Evolutionary conservation across 1,284 basidiomycete species (phyloP).

Genomic region (Melampsora larici-populina): DNA sequence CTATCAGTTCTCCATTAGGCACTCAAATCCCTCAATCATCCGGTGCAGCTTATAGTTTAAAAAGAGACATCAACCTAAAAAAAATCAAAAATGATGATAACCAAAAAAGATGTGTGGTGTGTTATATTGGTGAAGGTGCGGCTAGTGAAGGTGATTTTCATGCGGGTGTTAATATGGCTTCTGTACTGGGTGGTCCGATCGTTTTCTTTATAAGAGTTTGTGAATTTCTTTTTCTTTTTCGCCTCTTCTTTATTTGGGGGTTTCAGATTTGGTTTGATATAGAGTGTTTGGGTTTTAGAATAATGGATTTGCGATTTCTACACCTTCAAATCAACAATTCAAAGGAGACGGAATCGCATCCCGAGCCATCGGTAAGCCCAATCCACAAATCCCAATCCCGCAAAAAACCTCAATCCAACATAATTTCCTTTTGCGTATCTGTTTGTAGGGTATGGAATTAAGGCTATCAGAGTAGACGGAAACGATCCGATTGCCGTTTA

Average conservation of each 20-base stretch:
- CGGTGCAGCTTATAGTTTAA: slow-evolving; percentile 83
- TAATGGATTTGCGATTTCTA: slow-evolving; percentile 92
- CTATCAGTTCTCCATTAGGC: slow-evolving; percentile 87
- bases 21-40: slow-evolving; percentile 96
- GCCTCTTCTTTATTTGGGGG: slow-evolving; percentile 54
- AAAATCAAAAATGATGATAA: too few species aligned
- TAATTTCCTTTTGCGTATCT: not conserved
- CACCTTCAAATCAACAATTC: slow-evolving; percentile 83
- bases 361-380: slow-evolving; percentile 65
- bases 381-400: too few species aligned
- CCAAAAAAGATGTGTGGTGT: slow-evolving; percentile 65
- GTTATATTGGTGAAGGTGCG: slow-evolving; percentile 77
- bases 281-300: slow-evolving; percentile 64
- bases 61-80: slow-evolving; percentile 66
- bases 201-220: slow-evolving; percentile 47
- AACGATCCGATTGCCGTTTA: slow-evolving; percentile 88
- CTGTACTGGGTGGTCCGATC: slow-evolving; percentile 55
- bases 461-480: slow-evolving; percentile 68
- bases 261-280: slow-evolving; percentile 64
- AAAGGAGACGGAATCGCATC: slow-evolving; percentile 89
- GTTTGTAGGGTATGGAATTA: slow-evolving; percentile 35
- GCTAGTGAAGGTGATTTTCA: slow-evolving; percentile 62
- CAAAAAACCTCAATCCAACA: not conserved
- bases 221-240: slow-evolving; percentile 39
- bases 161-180: slow-evolving; percentile 59